Evolutionary conservation across 371 early-diverging fungal species (phyloP).

Genomic region (Mucor piriformis): DNA sequence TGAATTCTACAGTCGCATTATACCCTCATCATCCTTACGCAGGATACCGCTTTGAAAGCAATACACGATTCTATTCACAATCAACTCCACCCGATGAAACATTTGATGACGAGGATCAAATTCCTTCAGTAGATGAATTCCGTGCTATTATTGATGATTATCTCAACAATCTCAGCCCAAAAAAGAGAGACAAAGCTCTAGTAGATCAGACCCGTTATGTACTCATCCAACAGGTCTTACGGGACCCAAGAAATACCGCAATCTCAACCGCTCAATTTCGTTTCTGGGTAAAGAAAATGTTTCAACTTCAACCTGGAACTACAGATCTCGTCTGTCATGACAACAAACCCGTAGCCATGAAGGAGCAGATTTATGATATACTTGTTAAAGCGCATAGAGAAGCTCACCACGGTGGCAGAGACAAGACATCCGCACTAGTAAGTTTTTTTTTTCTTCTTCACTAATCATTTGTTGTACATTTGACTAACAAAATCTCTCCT

Average conservation of each 20-base stretch:
- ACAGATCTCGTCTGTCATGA: conserved; percentile 57
- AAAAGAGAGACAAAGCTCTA: conserved; percentile 66
- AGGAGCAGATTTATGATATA: conserved; percentile 62
- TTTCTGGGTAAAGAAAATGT: conserved; percentile 73
- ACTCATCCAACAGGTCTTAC: conserved; percentile 57
- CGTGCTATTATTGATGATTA: conserved; percentile 53
- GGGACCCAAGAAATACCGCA: conserved; percentile 62
- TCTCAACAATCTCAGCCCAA: conserved; percentile 56
- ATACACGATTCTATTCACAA: conserved; percentile 21
- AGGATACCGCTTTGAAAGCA: conserved; percentile 29
- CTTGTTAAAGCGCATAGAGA: conserved; percentile 62
- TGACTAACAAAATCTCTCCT: background rate
- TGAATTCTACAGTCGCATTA: conserved; percentile 26
- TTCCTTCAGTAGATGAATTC: conserved; percentile 45
- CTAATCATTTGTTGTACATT: too few relatives aligned
- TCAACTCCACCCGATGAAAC: conserved; percentile 21
- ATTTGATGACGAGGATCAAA: conserved; percentile 47
- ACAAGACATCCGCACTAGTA: conserved; percentile 69
- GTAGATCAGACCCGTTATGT: conserved; percentile 58
- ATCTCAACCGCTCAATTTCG: conserved; percentile 69
- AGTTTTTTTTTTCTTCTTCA: background rate
- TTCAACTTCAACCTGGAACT: conserved; percentile 47
- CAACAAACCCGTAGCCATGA: conserved; percentile 64
- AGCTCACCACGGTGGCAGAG: conserved; percentile 66
- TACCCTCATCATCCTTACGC: conserved; percentile 28